These are phyloP conservation scores for Magnusiomyces sp. DNA, from an alignment of 1,139 yeast genomes.

Conservation along the genomic window DNA sequence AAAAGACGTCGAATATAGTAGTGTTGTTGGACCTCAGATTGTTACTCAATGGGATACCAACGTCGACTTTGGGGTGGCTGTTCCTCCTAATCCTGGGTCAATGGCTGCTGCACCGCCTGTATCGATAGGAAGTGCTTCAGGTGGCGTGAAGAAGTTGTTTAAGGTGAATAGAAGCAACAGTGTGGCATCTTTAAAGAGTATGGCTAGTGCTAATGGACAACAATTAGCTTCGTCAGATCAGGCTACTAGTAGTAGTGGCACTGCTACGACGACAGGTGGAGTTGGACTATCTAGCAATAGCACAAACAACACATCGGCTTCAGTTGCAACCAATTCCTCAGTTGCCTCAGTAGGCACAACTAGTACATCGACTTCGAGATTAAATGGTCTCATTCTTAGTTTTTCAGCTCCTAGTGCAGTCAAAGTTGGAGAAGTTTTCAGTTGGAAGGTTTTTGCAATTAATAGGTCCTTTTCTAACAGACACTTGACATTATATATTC, in stretches of 20 bases:
- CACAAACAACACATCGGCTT: not conserved
- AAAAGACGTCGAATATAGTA: not conserved
- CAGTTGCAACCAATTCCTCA: too few species aligned
- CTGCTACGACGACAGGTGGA: not conserved
- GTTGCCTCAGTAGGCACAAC: not conserved
- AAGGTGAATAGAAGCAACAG: constrained; percentile 9
- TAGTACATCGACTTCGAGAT: constrained; percentile 9
- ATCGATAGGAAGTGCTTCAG: constrained; percentile 12
- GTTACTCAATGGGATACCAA: constrained; percentile 54
- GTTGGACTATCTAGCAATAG: constrained; percentile 1
- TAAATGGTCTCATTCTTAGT: constrained; percentile 46
- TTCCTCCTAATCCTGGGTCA: constrained; percentile 32
- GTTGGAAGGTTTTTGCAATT: constrained; percentile 61
- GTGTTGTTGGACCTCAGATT: constrained; percentile 29
- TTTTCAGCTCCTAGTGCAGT: constrained; percentile 58
- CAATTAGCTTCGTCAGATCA: too few species aligned
- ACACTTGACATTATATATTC: constrained; percentile 39
- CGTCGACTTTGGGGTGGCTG: constrained; percentile 46
- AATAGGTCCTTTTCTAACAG: constrained; percentile 40
- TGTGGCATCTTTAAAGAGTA: constrained; percentile 2
- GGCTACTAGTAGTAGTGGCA: constrained; percentile 3
- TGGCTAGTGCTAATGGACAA: not conserved
- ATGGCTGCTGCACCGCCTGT: constrained; percentile 9
- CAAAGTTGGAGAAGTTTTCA: constrained; percentile 50
- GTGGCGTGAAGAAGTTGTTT: constrained; percentile 14